Evolutionary conservation across 2,329 filamentous ascomycete genomes (phyloP).

Genomic region (Ophiostoma himal-ulmi): DNA sequence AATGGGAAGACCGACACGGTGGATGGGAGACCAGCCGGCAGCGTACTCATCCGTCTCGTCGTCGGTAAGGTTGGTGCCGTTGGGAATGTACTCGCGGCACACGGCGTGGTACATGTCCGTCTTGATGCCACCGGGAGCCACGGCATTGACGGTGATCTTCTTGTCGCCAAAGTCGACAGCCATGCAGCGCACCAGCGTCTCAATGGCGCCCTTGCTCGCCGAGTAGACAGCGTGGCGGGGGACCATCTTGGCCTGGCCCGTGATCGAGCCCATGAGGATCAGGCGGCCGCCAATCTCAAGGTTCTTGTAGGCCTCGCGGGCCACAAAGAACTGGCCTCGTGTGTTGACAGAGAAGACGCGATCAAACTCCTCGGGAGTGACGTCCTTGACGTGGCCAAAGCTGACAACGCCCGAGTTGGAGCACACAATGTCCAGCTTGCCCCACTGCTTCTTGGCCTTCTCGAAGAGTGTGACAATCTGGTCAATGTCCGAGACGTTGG

Average conservation of each 20-base stretch:
- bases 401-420: conserved; percentile 56
- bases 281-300: conserved; percentile 57
- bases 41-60: conserved; percentile 32
- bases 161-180: conserved; percentile 34
- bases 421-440: conserved; percentile 56
- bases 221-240: conserved; percentile 35
- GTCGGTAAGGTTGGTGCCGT: conserved; percentile 32
- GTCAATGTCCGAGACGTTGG: conserved; percentile 32
- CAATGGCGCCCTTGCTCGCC: conserved; percentile 35
- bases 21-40: conserved; percentile 35
- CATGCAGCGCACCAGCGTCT: conserved; percentile 33
- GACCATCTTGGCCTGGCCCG: conserved; percentile 36
- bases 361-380: conserved; percentile 54
- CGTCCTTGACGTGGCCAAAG: conserved; percentile 54
- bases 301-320: conserved; percentile 56
- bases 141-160: conserved; percentile 36
- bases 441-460: conserved; percentile 51
- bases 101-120: conserved; percentile 35
- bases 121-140: conserved; percentile 35
- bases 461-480: conserved; percentile 36
- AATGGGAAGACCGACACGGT: conserved; percentile 32
- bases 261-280: conserved; percentile 59
- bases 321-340: conserved; percentile 57
- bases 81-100: conserved; percentile 38
- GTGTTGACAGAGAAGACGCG: conserved; percentile 57